These are phyloP conservation scores for Phoma sp. DNA, from an alignment of 2,329 filamentous ascomycete species.

Conservation along the genomic window DNA sequence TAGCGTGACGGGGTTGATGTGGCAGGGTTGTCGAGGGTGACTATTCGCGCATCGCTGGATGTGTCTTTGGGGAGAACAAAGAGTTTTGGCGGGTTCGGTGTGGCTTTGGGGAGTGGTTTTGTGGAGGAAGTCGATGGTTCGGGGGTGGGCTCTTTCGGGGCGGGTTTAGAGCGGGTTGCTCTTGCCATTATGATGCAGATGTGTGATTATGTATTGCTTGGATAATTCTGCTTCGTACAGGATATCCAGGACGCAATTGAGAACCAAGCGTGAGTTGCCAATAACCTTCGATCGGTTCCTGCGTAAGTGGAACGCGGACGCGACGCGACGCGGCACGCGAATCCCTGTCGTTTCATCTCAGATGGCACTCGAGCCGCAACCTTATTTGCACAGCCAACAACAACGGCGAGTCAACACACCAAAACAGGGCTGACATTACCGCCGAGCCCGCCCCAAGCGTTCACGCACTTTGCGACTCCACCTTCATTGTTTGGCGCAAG, in stretches of 20 bases:
- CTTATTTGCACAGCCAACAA: constrained; percentile 32
- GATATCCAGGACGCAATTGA: background rate
- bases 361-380: constrained; percentile 25
- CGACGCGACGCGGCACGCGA: constrained; percentile 27
- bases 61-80: constrained; percentile 63
- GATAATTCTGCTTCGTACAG: too few species aligned
- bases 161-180: constrained; percentile 44
- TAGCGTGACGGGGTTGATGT: constrained; percentile 58
- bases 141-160: constrained; percentile 25
- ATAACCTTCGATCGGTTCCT: background rate
- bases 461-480: constrained; percentile 4
- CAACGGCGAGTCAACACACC: constrained; percentile 21
- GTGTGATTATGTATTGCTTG: background rate
- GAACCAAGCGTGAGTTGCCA: background rate
- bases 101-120: constrained; percentile 45
- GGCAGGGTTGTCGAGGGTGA: constrained; percentile 62
- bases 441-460: constrained; percentile 12
- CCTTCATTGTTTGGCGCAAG: constrained; percentile 22
- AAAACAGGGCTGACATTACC: constrained; percentile 7
- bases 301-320: constrained; percentile 17
- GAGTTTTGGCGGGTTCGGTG: constrained; percentile 56
- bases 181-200: constrained; percentile 33
- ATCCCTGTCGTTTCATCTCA: constrained; percentile 41
- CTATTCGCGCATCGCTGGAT: constrained; percentile 60
- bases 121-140: constrained; percentile 27